These are phyloP conservation scores for Russula griseocarnosa DNA, from an alignment of 768 basidiomycete species.

Conservation along the genomic window DNA sequence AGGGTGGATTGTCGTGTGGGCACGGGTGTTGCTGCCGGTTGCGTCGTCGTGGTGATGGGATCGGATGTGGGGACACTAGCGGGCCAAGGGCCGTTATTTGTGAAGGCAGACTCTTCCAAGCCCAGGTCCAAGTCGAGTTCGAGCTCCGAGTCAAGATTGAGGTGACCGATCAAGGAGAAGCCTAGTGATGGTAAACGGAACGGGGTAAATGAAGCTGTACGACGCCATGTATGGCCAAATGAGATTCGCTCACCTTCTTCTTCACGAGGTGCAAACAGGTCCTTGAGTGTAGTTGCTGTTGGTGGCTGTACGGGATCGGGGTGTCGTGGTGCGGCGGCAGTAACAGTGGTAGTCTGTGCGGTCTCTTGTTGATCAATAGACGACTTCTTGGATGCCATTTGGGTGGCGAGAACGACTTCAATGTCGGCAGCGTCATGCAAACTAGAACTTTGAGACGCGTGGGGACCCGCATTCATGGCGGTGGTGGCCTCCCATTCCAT, in stretches of 20 bases:
- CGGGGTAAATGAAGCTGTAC: background rate
- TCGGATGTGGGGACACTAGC: background rate
- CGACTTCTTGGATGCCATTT: background rate
- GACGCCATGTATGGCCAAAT: background rate
- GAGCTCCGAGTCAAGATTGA: slow-evolving; percentile 69
- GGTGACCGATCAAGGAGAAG: slow-evolving; percentile 73
- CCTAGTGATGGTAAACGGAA: slow-evolving; percentile 40
- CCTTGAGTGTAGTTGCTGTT: slow-evolving; percentile 48
- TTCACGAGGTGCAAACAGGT: slow-evolving; percentile 67
- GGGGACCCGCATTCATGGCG: slow-evolving; percentile 26
- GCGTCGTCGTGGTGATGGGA: background rate
- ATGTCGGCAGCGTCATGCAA: slow-evolving; percentile 33
- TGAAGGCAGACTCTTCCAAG: slow-evolving; percentile 32
- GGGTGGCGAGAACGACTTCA: slow-evolving; percentile 20
- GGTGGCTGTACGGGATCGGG: background rate
- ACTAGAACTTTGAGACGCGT: slow-evolving; percentile 18
- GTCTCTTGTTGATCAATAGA: background rate
- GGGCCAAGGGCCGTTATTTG: background rate
- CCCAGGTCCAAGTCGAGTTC: slow-evolving; percentile 46
- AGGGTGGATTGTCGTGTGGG: background rate
- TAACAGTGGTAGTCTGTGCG: background rate
- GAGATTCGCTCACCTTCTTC: slow-evolving; percentile 54
- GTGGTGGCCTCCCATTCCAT: slow-evolving; percentile 43
- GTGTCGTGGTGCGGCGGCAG: background rate
- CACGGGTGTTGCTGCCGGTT: background rate